These are phyloP conservation scores for Leccinum cinnamomeum DNA, from an alignment of 1,284 basidiomycete genomes.

Conservation along the genomic window DNA sequence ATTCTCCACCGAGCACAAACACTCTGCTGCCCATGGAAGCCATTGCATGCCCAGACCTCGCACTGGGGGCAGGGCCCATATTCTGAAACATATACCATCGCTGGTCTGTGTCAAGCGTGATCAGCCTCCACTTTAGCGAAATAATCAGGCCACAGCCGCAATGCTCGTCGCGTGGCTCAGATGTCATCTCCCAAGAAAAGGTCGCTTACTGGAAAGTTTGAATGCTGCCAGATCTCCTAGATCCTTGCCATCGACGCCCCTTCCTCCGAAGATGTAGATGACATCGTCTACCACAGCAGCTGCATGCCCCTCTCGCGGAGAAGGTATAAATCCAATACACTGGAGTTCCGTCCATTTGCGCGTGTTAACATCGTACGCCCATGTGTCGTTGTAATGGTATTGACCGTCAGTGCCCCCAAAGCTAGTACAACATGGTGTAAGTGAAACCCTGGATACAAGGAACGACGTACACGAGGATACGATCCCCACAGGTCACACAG, in stretches of 20 bases:
- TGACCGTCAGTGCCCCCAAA: conserved; percentile 98
- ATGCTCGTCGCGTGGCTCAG: neutral
- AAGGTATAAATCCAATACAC: conserved; percentile 97
- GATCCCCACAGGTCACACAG: conserved; percentile 83
- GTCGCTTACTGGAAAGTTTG: conserved; percentile 85
- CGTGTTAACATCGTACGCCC: conserved; percentile 88
- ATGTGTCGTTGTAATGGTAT: conserved; percentile 99
- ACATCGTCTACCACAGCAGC: conserved; percentile 97
- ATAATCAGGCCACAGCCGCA: neutral
- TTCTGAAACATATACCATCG: conserved; percentile 99
- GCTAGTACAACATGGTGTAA: conserved; percentile 42
- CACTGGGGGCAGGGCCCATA: conserved; percentile 93
- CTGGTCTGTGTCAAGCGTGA: conserved; percentile 47
- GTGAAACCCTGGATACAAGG: conserved; percentile 4
- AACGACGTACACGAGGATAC: conserved; percentile 75
- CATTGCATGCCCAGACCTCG: conserved; percentile 95
- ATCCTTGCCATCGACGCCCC: conserved; percentile 97
- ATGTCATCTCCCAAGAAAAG: conserved; percentile 1
- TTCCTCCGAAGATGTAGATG: conserved; percentile 96
- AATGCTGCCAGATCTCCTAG: conserved; percentile 94
- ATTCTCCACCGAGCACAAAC: conserved; percentile 94
- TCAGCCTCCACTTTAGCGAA: conserved; percentile 12
- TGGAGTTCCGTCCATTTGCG: conserved; percentile 89
- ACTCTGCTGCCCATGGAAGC: conserved; percentile 86
- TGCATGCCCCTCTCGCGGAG: conserved; percentile 95